These are phyloP conservation scores for Amylostereum chailletii DNA, from an alignment of 1,284 basidiomycete genomes.

Conservation along the genomic window DNA sequence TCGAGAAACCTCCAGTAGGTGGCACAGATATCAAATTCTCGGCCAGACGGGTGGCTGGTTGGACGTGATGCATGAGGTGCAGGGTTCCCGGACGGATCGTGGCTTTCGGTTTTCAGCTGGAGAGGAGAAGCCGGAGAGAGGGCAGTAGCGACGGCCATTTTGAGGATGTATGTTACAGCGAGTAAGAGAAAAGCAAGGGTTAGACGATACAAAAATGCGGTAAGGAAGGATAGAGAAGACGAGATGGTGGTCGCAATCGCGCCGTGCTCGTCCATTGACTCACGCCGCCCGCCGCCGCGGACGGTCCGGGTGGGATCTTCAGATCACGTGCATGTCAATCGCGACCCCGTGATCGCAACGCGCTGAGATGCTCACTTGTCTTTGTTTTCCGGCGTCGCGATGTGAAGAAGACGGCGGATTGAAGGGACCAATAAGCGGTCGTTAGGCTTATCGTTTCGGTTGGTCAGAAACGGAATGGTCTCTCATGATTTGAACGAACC, in stretches of 20 bases:
- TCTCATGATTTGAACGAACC: no score
- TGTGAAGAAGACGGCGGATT: no score
- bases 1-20: conserved; percentile 48
- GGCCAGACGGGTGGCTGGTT: neutral
- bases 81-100: no score
- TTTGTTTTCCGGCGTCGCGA: no score
- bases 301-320: no score
- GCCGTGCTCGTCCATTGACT: neutral
- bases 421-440: no score
- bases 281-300: neutral
- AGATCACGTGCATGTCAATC: no score
- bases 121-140: neutral
- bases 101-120: neutral
- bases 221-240: neutral
- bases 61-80: neutral
- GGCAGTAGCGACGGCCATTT: neutral
- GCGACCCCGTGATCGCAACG: no score
- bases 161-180: neutral
- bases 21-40: conserved; percentile 43
- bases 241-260: neutral
- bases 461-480: no score
- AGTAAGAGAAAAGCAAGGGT: neutral
- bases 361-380: no score
- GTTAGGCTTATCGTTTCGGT: no score
- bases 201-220: neutral